Percentiles rank a stretch among this genome's conserved stretches.
Conservation (phyloP, 75 land plant species). For the Cunninghamia lanceolata region DNA sequence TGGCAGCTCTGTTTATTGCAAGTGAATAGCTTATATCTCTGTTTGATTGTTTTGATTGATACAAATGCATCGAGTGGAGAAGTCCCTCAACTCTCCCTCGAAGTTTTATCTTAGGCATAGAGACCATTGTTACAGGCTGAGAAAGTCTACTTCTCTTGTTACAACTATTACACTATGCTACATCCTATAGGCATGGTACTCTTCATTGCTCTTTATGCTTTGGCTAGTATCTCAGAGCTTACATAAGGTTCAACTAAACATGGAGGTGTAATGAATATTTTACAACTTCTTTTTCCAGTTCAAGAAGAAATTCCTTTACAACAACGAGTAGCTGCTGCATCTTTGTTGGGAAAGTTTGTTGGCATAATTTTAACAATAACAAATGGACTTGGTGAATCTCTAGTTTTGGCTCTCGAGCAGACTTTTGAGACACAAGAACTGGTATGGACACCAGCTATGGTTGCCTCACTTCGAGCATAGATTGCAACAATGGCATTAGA, state of each 20-base stretch:
- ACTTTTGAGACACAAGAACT: constrained; percentile 98
- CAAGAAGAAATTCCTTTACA: constrained; percentile 43
- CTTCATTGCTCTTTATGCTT: constrained; percentile 88
- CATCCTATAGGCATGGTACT: constrained; percentile 77
- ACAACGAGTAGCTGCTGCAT: no score
- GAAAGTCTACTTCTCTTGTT: constrained; percentile 77
- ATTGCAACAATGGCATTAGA: constrained; percentile 94
- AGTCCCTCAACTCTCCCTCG: constrained; percentile 77
- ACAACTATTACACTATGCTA: constrained; percentile 78
- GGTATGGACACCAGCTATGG: constrained; percentile 99
- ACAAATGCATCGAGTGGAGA: constrained; percentile 56
- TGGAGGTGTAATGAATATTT: constrained; percentile 98
- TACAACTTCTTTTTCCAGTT: constrained; percentile 85
- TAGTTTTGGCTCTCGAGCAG: constrained; percentile 84
- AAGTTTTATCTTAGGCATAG: constrained; percentile 75
- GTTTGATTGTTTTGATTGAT: constrained; percentile 76
- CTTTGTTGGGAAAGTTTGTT: no score
- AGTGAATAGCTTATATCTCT: constrained; percentile 80
- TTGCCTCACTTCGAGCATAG: constrained; percentile 90
- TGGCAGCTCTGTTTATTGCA: constrained; percentile 77
- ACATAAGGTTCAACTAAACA: constrained; percentile 99
- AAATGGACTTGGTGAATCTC: constrained; percentile 98
- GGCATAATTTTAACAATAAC: constrained; percentile 70
- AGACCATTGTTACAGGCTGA: constrained; percentile 93
- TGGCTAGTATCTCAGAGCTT: constrained; percentile 95